phyloP scores from a whole-genome alignment of 2,329 filamentous ascomycete species.

The Fusarium nematophilum region DNA sequence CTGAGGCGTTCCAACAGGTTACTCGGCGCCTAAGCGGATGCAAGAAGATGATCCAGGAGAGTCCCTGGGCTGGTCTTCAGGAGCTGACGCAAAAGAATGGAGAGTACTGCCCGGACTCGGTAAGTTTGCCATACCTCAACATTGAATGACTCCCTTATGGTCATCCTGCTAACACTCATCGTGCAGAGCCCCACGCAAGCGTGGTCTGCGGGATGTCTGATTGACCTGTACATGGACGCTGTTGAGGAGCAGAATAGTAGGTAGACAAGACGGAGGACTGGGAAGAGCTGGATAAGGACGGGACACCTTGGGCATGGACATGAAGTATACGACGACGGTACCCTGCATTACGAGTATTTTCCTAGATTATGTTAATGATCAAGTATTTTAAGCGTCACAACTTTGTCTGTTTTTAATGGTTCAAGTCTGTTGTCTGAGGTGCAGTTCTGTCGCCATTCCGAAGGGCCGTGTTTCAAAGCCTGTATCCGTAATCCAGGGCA shows the following conservation, averaged over 20 bases:
- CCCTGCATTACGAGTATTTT: slow-evolving; percentile 26
- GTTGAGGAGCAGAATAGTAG: slow-evolving; percentile 60
- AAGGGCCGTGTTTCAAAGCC: too few species aligned
- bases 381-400: slow-evolving; percentile 23
- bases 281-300: slow-evolving; percentile 16
- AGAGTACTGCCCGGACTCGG: slow-evolving; percentile 86
- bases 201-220: slow-evolving; percentile 94
- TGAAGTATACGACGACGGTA: slow-evolving; percentile 17
- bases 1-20: slow-evolving; percentile 94
- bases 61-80: slow-evolving; percentile 88
- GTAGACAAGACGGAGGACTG: slow-evolving; percentile 3
- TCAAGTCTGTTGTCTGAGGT: too few species aligned
- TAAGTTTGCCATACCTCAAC: slow-evolving; percentile 56
- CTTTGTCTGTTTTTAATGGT: not conserved
- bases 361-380: slow-evolving; percentile 34
- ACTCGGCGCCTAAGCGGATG: slow-evolving; percentile 84
- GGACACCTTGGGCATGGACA: slow-evolving; percentile 18
- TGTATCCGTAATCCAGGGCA: too few species aligned
- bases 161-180: slow-evolving; percentile 23
- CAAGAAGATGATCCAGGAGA: slow-evolving; percentile 84
- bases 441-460: too few species aligned
- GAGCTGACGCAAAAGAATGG: slow-evolving; percentile 95
- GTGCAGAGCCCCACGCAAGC: slow-evolving; percentile 89
- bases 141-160: not conserved
- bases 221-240: slow-evolving; percentile 96